phyloP scores from a whole-genome alignment of 352 stramenopile species.

The Pythium scleroteichum region DNA sequence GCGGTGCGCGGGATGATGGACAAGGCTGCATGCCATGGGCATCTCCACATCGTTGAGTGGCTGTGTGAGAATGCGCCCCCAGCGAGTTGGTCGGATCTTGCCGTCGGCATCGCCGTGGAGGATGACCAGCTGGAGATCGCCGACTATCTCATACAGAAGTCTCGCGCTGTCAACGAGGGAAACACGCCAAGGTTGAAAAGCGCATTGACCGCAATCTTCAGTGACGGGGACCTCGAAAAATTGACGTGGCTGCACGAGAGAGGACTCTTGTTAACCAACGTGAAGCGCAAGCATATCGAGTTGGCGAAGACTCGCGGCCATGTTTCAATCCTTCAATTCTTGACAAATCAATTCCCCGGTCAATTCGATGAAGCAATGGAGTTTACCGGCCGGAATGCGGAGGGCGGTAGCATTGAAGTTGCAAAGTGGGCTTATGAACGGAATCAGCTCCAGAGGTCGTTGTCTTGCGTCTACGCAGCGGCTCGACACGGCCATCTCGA shows the following conservation, averaged over 20 bases:
- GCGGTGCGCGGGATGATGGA: not conserved
- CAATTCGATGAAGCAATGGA: not conserved
- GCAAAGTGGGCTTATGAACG: not conserved
- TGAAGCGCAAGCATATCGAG: not conserved
- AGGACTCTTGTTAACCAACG: not conserved
- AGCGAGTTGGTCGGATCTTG: not conserved
- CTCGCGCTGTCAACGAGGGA: not conserved
- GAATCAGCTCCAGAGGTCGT: not conserved
- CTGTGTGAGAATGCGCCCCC: not conserved
- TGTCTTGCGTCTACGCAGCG: not conserved
- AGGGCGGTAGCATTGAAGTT: slow-evolving; percentile 3
- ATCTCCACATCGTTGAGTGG: not conserved
- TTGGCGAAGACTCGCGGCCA: not conserved
- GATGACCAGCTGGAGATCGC: not conserved
- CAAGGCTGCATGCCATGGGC: not conserved
- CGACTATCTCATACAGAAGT: not conserved
- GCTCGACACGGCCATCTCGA: slow-evolving; percentile 2
- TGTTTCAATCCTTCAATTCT: not conserved
- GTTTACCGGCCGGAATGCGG: not conserved
- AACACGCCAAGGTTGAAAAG: not conserved
- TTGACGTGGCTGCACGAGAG: slow-evolving; percentile 1
- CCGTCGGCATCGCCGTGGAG: not conserved
- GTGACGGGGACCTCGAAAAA: not conserved
- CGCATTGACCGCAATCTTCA: not conserved
- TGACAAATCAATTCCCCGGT: not conserved